Evolutionary conservation across 331 rosid species (phyloP).

Genomic region (Spiraea crenata): DNA sequence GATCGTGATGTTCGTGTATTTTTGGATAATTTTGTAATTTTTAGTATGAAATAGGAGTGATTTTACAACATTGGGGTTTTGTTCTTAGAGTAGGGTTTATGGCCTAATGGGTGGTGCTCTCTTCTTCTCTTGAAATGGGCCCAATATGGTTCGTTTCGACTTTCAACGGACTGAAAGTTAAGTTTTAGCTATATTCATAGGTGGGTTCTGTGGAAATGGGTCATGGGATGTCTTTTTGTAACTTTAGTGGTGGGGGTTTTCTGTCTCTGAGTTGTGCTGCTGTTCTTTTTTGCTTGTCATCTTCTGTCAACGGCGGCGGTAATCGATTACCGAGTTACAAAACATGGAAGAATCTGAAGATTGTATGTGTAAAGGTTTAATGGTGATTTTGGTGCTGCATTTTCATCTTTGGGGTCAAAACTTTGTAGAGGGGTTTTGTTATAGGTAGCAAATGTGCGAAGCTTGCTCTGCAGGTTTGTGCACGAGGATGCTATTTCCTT

Average conservation of each 20-base stretch:
- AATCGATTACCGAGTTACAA: background rate
- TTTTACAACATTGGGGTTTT: background rate
- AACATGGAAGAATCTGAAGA: background rate
- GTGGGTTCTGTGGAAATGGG: background rate
- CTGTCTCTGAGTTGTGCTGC: background rate
- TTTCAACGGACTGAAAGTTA: background rate
- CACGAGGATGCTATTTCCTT: too few species aligned
- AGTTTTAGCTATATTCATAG: background rate
- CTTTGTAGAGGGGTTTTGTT: background rate
- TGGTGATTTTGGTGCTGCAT: background rate
- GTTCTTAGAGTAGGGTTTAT: background rate
- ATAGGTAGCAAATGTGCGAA: too few species aligned
- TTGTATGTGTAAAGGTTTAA: background rate
- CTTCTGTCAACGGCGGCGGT: background rate
- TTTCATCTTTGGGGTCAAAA: background rate
- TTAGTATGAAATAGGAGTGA: background rate
- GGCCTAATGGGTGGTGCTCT: background rate
- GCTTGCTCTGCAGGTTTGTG: too few species aligned
- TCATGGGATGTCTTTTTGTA: background rate
- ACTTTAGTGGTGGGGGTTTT: background rate
- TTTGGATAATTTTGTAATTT: too few species aligned
- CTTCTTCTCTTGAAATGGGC: too few species aligned
- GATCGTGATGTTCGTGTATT: too few species aligned
- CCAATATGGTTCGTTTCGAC: background rate
- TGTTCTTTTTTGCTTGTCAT: background rate